Evolutionary conservation across 2,329 filamentous ascomycete species (phyloP).

Genomic region (Arthrobotrys pseudoclavata): DNA sequence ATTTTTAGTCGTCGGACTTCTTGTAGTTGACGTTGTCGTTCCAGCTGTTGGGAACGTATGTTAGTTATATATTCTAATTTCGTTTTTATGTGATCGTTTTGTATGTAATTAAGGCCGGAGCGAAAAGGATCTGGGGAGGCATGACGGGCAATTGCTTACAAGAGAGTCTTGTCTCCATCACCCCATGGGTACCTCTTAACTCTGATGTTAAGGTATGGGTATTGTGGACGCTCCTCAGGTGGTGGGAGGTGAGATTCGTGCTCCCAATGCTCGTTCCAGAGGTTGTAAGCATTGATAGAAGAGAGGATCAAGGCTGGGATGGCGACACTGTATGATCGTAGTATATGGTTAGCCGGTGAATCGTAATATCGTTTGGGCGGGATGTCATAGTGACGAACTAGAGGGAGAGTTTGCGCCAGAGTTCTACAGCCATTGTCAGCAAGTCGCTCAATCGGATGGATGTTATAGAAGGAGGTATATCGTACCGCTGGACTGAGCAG

Average conservation of each 20-base stretch:
- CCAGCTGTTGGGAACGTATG: constrained; percentile 75
- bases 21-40: constrained; percentile 96
- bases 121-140: background rate
- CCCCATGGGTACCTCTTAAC: constrained; percentile 96
- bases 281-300: constrained; percentile 84
- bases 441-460: constrained; percentile 51
- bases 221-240: constrained; percentile 90
- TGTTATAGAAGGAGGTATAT: constrained; percentile 61
- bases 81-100: constrained; percentile 27
- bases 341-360: constrained; percentile 26
- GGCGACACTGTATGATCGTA: constrained; percentile 74
- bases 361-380: background rate
- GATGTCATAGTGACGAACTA: constrained; percentile 76
- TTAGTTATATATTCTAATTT: constrained; percentile 26
- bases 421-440: constrained; percentile 71
- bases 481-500: constrained; percentile 84
- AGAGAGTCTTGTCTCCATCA: constrained; percentile 87
- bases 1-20: constrained; percentile 81
- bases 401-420: constrained; percentile 96
- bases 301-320: constrained; percentile 80
- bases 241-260: constrained; percentile 89
- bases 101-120: background rate
- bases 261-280: constrained; percentile 98
- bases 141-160: constrained; percentile 30
- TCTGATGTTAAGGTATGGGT: constrained; percentile 97